Evolutionary conservation across 108 stramenopile genomes (phyloP).

Genomic region (Poteriospumella lacustris): DNA sequence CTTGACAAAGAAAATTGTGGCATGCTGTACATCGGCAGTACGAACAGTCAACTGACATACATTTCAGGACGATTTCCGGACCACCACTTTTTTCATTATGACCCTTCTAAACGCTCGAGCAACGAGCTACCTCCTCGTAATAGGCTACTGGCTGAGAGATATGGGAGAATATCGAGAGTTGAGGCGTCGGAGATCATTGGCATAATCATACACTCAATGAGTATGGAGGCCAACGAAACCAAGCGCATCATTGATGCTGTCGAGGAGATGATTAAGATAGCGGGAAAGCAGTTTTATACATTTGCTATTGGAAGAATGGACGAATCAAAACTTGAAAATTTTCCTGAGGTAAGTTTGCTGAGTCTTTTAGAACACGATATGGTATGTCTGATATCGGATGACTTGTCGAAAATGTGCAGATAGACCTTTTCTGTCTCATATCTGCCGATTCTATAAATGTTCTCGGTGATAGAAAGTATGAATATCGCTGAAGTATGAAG

Average conservation of each 20-base stretch:
- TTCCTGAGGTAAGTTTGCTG: slow-evolving; percentile 21
- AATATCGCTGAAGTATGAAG: background rate
- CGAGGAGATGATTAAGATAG: background rate
- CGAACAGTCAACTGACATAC: no score
- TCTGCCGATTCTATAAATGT: background rate
- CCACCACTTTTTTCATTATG: no score
- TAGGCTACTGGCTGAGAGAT: background rate
- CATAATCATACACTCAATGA: slow-evolving; percentile 5
- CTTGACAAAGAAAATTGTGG: no score
- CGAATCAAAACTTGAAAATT: slow-evolving; percentile 21
- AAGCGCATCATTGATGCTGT: background rate
- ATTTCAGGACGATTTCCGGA: no score
- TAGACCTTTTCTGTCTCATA: slow-evolving; percentile 25
- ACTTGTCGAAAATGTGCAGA: background rate
- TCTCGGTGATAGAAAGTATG: background rate
- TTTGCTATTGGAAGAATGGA: slow-evolving; percentile 23
- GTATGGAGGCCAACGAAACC: background rate
- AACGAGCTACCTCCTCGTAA: background rate
- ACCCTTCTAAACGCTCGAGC: background rate
- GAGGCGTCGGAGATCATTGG: background rate
- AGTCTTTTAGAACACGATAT: background rate
- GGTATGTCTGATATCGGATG: background rate
- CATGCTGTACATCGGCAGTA: no score
- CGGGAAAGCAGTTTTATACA: slow-evolving; percentile 10
- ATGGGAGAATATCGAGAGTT: background rate